Conservation (phyloP, 768 basidiomycete species). For the Tricholoma sp. region DNA sequence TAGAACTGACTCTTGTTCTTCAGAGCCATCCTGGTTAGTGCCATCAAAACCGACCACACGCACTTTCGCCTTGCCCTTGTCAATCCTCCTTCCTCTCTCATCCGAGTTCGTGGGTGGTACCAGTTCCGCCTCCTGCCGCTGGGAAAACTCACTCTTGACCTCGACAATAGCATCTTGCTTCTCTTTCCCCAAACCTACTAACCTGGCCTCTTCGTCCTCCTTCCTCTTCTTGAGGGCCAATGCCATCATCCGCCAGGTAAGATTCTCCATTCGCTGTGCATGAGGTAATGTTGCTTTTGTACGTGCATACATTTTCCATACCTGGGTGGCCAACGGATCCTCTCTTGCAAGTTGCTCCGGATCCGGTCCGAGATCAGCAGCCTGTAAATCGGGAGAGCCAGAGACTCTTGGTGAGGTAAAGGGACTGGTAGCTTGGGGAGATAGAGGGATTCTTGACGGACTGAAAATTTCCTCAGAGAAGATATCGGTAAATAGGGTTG, state of each 20-base stretch:
- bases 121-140: constrained; percentile 16
- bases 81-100: constrained; percentile 67
- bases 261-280: constrained; percentile 94
- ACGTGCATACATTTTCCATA: constrained; percentile 95
- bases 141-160: constrained; percentile 13
- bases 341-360: constrained; percentile 69
- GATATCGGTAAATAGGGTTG: constrained; percentile 61
- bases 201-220: constrained; percentile 46
- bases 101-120: constrained; percentile 27
- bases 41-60: constrained; percentile 82
- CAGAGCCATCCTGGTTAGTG: constrained; percentile 59
- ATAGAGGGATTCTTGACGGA: constrained; percentile 28
- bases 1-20: constrained; percentile 68
- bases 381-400: constrained; percentile 63
- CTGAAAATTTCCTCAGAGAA: constrained; percentile 67
- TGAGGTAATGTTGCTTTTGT: constrained; percentile 88
- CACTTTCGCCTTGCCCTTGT: constrained; percentile 76
- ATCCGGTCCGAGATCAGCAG: constrained; percentile 40
- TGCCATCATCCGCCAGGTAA: constrained; percentile 99
- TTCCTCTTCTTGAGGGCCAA: constrained; percentile 87
- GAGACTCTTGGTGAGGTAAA: constrained; percentile 63
- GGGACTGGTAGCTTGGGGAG: constrained; percentile 41
- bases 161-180: constrained; percentile 11
- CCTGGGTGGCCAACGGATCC: constrained; percentile 90
- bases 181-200: constrained; percentile 14